Evolutionary conservation across 1,139 yeast genomes (phyloP).

Genomic region (Taphrina deformans): DNA sequence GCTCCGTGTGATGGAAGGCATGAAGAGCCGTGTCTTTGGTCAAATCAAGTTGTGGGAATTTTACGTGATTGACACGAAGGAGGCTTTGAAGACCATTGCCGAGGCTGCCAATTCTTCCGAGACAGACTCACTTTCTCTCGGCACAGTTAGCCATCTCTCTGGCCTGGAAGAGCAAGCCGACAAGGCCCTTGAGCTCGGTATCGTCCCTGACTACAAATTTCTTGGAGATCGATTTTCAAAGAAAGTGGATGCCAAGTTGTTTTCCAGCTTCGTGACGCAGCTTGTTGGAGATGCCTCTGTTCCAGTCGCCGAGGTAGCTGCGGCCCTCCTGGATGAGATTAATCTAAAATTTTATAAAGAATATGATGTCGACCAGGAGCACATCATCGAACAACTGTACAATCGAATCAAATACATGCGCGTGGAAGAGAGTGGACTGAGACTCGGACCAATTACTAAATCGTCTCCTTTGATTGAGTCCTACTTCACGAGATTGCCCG

Average conservation of each 20-base stretch:
- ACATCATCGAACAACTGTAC: constrained; percentile 65
- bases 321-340: constrained; percentile 67
- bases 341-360: constrained; percentile 70
- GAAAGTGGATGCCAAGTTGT: constrained; percentile 53
- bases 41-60: constrained; percentile 80
- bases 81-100: constrained; percentile 37
- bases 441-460: constrained; percentile 62
- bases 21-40: constrained; percentile 65
- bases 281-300: constrained; percentile 48
- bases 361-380: constrained; percentile 69
- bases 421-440: constrained; percentile 77
- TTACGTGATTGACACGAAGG: constrained; percentile 65
- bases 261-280: constrained; percentile 53
- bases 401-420: constrained; percentile 76
- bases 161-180: constrained; percentile 30
- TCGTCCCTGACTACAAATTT: constrained; percentile 40
- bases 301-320: constrained; percentile 44
- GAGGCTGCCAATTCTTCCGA: background rate
- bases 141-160: constrained; percentile 4
- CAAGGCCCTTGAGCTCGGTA: constrained; percentile 12
- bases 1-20: constrained; percentile 60
- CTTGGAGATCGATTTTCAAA: constrained; percentile 58
- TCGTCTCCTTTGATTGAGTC: constrained; percentile 73
- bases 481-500: constrained; percentile 73
- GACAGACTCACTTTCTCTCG: background rate